Conservation (phyloP, 306 rosid species). For the Potentilla sterilis region DNA sequence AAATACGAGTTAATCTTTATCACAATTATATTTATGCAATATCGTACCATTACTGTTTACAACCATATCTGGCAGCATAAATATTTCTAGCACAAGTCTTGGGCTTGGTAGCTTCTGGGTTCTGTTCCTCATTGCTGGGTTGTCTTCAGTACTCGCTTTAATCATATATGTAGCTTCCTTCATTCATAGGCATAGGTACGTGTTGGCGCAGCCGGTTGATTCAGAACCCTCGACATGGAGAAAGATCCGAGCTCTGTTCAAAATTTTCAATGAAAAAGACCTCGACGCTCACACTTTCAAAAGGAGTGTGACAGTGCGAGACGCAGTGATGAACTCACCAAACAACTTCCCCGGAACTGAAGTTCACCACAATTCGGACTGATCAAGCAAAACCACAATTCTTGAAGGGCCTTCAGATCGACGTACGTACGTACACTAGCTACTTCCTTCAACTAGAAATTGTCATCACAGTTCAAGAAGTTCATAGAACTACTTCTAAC, state of each 20-base stretch:
- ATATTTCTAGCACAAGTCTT: constrained; percentile 9
- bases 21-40: too few species aligned
- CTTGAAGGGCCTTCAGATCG: not conserved
- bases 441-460: not conserved
- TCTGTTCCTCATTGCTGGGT: constrained; percentile 46
- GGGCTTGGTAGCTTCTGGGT: constrained; percentile 71
- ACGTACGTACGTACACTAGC: too few species aligned
- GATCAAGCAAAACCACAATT: not conserved
- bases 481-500: not conserved
- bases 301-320: not conserved
- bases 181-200: constrained; percentile 34
- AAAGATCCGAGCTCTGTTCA: too few species aligned
- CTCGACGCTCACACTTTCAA: not conserved
- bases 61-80: too few species aligned
- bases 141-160: constrained; percentile 35
- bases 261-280: constrained; percentile 26
- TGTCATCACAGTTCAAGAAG: not conserved
- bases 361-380: not conserved
- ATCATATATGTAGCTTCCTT: constrained; percentile 28
- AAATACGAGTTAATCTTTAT: too few species aligned
- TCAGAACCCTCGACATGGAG: too few species aligned
- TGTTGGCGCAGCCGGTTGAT: constrained; percentile 8
- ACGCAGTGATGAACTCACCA: not conserved
- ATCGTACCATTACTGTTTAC: too few species aligned
- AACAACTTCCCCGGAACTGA: not conserved